Base-by-base conservation (phyloP, 1,139 yeast species). In the Lodderomyces oxycetoniae region DNA sequence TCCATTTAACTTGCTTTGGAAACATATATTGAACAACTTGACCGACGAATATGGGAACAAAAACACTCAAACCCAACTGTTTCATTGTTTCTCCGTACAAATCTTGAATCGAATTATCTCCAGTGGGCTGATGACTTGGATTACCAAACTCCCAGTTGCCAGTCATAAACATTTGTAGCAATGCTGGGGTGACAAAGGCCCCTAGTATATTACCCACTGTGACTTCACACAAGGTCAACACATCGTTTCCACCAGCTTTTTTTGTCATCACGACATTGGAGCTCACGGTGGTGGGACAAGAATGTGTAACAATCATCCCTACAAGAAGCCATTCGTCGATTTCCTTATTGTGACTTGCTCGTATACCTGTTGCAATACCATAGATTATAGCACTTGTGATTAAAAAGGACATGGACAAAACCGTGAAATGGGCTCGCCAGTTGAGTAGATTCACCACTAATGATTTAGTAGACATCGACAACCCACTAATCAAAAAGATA, bases 211-310 rank as follows among this genome's bases (percentile, higher is more conserved):
- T 87, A 2, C 95, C 96, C 29, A 87, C 71, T 39, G 86, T 77
- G 14, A 87, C 95, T 52, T 86, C 95, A 55, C 93, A 81, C 10
- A 86, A 63, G 15, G 95, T 81, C 37, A 87, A 61, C 17, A 84
- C 62, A 42, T 78, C 89, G 54, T 86, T 85, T 5, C 95, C 95
- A 46, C 80, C 79, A 0, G 94, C 89, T 38, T 69, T 71, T 35
- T 74, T 73, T n/a, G 96, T 87, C 95, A 87, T 86, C 17, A 87
- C 89, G 31, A 87, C 95, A 53, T 87, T 87, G 4, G 89, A 87
- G 0, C 91, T 78, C 13, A 87, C 94, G 0, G 96, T 87, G 10
- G 96, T 88, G 26, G 96, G 96, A 55, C 94, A 85, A 4, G 91
- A 74, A 31, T 85, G 85, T 2, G 94, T 83, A 30, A 86, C 82